Base-by-base conservation (phyloP, 2,329 filamentous ascomycete genomes). In the Pseudocercospora eumusae region DNA sequence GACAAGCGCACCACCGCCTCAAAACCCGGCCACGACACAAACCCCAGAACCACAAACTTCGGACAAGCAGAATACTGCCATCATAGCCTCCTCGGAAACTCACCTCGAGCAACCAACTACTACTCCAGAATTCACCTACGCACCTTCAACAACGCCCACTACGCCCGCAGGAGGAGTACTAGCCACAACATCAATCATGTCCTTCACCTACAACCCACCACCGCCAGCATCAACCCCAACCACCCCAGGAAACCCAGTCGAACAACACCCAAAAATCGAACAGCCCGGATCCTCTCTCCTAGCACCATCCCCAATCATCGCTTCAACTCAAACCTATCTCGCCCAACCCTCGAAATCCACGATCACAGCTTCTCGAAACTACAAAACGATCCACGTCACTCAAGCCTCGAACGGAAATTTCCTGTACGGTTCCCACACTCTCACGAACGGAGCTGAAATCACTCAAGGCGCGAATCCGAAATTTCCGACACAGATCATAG, bases 341-440 rank as follows among this genome's bases (percentile, higher is more conserved):
- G 15, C n/a, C 36, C 31, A 33, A 33, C 18, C 53, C 28, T 20
- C 28, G 31, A 52, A 40, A n/a, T 53, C 47, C n/a, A 49, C 57
- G 10, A 59, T 53, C 18, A 63, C 57, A 33, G 60, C 36, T 9
- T 27, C 62, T 11, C 31, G 59, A 27, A 58, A 44, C 11, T 44
- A 44, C 49, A 23, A 44, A 15, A 57, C 60, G 21, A 44, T 59
- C 45, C 56, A 44, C 50, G 57, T 67, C 11, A 53, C 59, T 15
- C 58, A 49, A 33, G 57, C 64, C 54, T 62, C 64, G 9, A 57
- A 60, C n/a, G 64, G 64, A 18, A 54, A 57, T 44, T 67, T 57
- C 50, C 58, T 68, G 60, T 36, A 65, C 11, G 63, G 58, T 59
- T 52, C 52, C 45, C 20, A 33, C 5, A 66, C 66, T 2, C 53